Percentiles rank a stretch among this genome's conserved stretches.
phyloP scores from a whole-genome alignment of 768 basidiomycete species.

The Lanmaoa pseudosensibilis region DNA sequence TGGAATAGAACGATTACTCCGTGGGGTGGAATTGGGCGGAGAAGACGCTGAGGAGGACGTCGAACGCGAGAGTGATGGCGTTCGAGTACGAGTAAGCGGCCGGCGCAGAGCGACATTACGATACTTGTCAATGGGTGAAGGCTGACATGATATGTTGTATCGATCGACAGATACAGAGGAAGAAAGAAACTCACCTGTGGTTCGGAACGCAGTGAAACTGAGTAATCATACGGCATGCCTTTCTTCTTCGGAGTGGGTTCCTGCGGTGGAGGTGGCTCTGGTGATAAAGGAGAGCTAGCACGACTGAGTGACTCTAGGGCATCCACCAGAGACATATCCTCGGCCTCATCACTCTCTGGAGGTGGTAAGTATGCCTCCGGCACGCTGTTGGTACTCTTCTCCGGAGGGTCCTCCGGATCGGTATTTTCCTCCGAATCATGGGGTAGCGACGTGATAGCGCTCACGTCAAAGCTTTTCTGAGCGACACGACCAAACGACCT shows the following conservation, averaged over 20 bases:
- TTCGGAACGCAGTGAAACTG: constrained; percentile 60
- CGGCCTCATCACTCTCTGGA: constrained; percentile 43
- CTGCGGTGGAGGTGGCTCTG: constrained; percentile 33
- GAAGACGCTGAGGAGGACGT: constrained; percentile 54
- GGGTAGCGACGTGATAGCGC: constrained; percentile 56
- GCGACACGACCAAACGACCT: constrained; percentile 34
- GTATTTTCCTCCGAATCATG: constrained; percentile 36
- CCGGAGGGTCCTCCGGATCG: constrained; percentile 38
- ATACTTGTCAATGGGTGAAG: constrained; percentile 61
- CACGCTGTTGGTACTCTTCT: constrained; percentile 49
- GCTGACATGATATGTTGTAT: constrained; percentile 37
- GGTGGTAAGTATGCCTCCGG: constrained; percentile 55
- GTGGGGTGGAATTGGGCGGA: constrained; percentile 63
- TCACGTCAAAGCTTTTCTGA: constrained; percentile 59
- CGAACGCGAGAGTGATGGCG: constrained; percentile 66
- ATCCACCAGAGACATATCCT: constrained; percentile 52
- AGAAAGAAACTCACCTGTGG: constrained; percentile 45
- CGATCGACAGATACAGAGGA: neutral
- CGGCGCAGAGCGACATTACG: constrained; percentile 62
- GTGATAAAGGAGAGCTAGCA: constrained; percentile 47
- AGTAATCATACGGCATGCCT: constrained; percentile 46
- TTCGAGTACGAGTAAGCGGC: constrained; percentile 51
- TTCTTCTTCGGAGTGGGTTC: constrained; percentile 55
- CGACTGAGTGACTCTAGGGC: constrained; percentile 58
- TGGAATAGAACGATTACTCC: constrained; percentile 48